phyloP scores from a whole-genome alignment of 2,329 filamentous ascomycete genomes.

The Xylariaceae sp. region DNA sequence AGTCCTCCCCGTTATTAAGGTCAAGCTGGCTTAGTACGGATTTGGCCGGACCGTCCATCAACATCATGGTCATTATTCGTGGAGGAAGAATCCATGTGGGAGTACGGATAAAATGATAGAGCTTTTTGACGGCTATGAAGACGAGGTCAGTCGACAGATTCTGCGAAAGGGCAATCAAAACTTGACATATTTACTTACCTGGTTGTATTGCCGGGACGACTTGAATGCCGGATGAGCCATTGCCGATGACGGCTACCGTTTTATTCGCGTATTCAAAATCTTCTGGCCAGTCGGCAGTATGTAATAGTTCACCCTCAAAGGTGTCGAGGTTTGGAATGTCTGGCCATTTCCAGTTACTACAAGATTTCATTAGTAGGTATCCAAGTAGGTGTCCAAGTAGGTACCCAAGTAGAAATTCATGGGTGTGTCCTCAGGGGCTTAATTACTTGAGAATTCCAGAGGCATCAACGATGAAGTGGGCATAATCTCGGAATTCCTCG shows the following conservation, averaged over 20 bases:
- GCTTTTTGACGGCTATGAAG: constrained; percentile 33
- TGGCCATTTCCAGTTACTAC: constrained; percentile 49
- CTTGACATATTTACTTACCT: constrained; percentile 24
- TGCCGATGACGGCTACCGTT: constrained; percentile 51
- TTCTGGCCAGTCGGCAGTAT: constrained; percentile 50
- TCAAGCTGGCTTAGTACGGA: constrained; percentile 36
- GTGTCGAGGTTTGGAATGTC: constrained; percentile 40
- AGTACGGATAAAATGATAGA: constrained; percentile 39
- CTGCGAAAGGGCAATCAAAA: not conserved
- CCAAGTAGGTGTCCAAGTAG: too few species aligned
- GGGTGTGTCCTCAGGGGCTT: constrained; percentile 17
- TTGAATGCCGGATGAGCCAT: constrained; percentile 50
- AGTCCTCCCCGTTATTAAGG: constrained; percentile 40
- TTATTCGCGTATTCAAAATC: constrained; percentile 46
- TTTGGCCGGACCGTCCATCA: constrained; percentile 34
- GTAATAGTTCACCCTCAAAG: constrained; percentile 46
- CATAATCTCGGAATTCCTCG: constrained; percentile 39
- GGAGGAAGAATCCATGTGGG: constrained; percentile 40
- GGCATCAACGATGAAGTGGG: constrained; percentile 45
- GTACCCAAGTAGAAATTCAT: too few species aligned
- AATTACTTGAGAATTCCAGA: constrained; percentile 48
- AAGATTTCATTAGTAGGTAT: constrained; percentile 9
- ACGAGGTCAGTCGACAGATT: constrained; percentile 7
- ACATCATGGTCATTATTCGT: constrained; percentile 34
- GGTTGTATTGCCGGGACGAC: constrained; percentile 46